These are phyloP conservation scores for Macrocybe gigantea DNA, from an alignment of 768 basidiomycete species.

Conservation along the genomic window DNA sequence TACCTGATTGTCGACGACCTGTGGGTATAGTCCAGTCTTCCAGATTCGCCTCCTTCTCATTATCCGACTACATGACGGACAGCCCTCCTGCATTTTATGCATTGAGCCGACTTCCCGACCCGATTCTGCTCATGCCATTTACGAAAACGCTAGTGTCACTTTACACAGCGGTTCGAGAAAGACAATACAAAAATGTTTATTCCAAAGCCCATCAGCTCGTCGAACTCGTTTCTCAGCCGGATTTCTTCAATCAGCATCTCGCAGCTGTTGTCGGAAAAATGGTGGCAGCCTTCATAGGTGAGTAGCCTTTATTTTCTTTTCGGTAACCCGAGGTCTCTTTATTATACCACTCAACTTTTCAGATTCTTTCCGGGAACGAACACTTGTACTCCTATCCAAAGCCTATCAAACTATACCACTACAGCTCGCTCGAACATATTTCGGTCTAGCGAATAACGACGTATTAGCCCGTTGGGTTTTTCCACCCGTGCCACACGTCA, in stretches of 20 bases:
- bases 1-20: conserved; percentile 61
- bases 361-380: conserved; percentile 58
- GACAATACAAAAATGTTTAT: conserved; percentile 54
- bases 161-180: conserved; percentile 43
- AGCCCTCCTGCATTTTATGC: conserved; percentile 60
- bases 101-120: conserved; percentile 48
- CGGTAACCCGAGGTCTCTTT: not conserved
- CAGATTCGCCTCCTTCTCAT: not conserved
- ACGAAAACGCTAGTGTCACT: conserved; percentile 41
- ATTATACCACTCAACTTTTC: conserved; percentile 2
- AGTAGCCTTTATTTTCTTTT: conserved; percentile 12
- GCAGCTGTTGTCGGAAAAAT: conserved; percentile 38
- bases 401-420: conserved; percentile 63
- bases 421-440: conserved; percentile 47
- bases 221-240: conserved; percentile 33
- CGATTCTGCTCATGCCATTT: conserved; percentile 36
- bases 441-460: conserved; percentile 41
- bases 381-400: conserved; percentile 48
- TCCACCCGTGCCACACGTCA: not conserved
- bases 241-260: conserved; percentile 41
- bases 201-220: conserved; percentile 36
- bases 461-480: conserved; percentile 24
- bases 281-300: conserved; percentile 48
- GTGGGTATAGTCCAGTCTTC: conserved; percentile 30
- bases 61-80: not conserved